Evolutionary conservation across 192 early-diverging fungal genomes (phyloP).

Genomic region (Polychytrium aggregatum): DNA sequence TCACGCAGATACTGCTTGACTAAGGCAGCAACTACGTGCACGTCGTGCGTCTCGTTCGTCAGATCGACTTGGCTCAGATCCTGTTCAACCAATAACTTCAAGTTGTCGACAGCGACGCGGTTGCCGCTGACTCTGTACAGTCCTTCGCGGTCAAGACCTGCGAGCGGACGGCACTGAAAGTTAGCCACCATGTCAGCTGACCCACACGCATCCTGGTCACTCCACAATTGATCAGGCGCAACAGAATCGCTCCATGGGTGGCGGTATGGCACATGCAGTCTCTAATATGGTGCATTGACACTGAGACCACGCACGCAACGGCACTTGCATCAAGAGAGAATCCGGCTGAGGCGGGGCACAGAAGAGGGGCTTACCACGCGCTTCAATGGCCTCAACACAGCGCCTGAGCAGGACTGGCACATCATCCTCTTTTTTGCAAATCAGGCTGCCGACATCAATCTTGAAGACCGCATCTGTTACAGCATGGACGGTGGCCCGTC

Average conservation of each 20-base stretch:
- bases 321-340: too few species aligned
- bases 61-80: slow-evolving; percentile 11
- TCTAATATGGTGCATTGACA: too few species aligned
- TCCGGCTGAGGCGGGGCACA: too few species aligned
- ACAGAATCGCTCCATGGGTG: neutral
- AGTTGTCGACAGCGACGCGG: slow-evolving; percentile 15
- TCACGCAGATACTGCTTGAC: slow-evolving; percentile 58
- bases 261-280: too few species aligned
- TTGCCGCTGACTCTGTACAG: slow-evolving; percentile 23
- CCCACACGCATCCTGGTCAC: too few species aligned
- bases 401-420: slow-evolving; percentile 13
- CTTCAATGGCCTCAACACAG: slow-evolving; percentile 20
- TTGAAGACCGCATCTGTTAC: too few species aligned
- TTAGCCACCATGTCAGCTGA: too few species aligned
- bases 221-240: neutral
- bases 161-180: too few species aligned
- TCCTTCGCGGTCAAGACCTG: slow-evolving; percentile 20
- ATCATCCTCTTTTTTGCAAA: too few species aligned
- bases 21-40: slow-evolving; percentile 44
- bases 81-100: slow-evolving; percentile 11
- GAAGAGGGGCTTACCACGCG: slow-evolving; percentile 10
- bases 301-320: too few species aligned
- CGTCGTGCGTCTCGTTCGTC: slow-evolving; percentile 32
- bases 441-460: too few species aligned
- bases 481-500: too few species aligned